These are phyloP conservation scores for Daldinia grandis DNA, from an alignment of 495 filamentous ascomycete species.

Conservation along the genomic window DNA sequence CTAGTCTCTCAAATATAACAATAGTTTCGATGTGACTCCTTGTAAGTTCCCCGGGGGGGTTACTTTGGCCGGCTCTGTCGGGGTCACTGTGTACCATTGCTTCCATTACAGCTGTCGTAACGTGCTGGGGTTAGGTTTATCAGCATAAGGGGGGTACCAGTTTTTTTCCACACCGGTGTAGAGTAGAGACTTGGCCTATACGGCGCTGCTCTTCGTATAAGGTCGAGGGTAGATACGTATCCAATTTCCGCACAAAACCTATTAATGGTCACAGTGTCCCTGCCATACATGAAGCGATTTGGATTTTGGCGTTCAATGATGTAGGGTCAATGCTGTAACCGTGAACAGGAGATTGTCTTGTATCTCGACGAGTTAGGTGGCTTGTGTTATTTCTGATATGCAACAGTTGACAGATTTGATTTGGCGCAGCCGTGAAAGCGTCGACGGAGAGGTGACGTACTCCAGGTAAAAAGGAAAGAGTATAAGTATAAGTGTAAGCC, in stretches of 20 bases:
- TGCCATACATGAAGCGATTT: constrained; percentile 1
- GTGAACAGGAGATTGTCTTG: background rate
- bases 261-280: background rate
- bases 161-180: background rate
- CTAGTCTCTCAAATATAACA: constrained; percentile 56
- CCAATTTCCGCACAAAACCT: background rate
- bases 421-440: background rate
- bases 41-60: constrained; percentile 19
- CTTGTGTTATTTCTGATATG: background rate
- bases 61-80: constrained; percentile 7
- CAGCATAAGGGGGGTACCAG: constrained; percentile 2
- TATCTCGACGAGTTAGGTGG: background rate
- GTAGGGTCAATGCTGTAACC: background rate
- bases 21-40: constrained; percentile 46
- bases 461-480: background rate
- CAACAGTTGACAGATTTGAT: background rate
- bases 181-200: background rate
- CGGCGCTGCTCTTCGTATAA: background rate
- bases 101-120: constrained; percentile 19
- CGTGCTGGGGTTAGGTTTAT: background rate
- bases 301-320: background rate
- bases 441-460: background rate
- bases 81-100: constrained; percentile 14
- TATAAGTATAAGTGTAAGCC: background rate
- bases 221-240: background rate